Conservation (phyloP, 1,284 basidiomycete genomes). For the Malassezia caprae region DNA sequence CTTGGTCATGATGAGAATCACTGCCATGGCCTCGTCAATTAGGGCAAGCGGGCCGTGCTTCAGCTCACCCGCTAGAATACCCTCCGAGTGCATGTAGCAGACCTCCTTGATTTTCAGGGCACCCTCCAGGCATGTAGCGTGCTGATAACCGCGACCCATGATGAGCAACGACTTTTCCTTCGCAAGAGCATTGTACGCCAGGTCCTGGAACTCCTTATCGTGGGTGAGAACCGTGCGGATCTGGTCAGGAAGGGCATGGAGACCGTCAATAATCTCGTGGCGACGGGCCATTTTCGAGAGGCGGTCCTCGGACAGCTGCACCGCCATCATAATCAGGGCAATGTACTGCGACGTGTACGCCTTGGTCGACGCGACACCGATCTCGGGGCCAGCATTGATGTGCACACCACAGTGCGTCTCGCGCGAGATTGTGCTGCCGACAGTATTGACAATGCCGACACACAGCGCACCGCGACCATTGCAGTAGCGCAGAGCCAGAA, state of each 20-base stretch:
- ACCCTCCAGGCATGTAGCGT: slow-evolving; percentile 90
- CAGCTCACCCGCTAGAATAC: slow-evolving; percentile 89
- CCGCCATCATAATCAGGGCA: slow-evolving; percentile 92
- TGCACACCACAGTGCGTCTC: slow-evolving; percentile 99
- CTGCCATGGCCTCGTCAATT: slow-evolving; percentile 89
- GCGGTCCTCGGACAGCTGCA: slow-evolving; percentile 92
- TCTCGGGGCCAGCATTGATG: slow-evolving; percentile 98
- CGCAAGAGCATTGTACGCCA: slow-evolving; percentile 67
- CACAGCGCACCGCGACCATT: slow-evolving; percentile 90
- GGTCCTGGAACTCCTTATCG: slow-evolving; percentile 68
- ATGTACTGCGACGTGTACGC: slow-evolving; percentile 99
- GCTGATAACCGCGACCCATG: slow-evolving; percentile 98
- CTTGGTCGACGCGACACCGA: slow-evolving; percentile 99
- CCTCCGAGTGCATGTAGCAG: slow-evolving; percentile 52
- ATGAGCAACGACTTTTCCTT: slow-evolving; percentile 82
- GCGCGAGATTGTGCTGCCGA: slow-evolving; percentile 93
- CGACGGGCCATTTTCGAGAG: slow-evolving; percentile 82
- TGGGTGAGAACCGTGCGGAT: slow-evolving; percentile 78
- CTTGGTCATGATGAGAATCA: slow-evolving; percentile 85
- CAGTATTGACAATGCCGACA: slow-evolving; percentile 90
- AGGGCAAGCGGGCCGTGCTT: slow-evolving; percentile 97
- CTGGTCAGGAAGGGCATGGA: slow-evolving; percentile 78
- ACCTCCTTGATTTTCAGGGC: slow-evolving; percentile 99
- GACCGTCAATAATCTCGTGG: slow-evolving; percentile 83
- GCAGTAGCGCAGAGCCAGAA: slow-evolving; percentile 91